These are phyloP conservation scores for Aphanomyces invadans DNA, from an alignment of 352 stramenopile species.

Conservation along the genomic window DNA sequence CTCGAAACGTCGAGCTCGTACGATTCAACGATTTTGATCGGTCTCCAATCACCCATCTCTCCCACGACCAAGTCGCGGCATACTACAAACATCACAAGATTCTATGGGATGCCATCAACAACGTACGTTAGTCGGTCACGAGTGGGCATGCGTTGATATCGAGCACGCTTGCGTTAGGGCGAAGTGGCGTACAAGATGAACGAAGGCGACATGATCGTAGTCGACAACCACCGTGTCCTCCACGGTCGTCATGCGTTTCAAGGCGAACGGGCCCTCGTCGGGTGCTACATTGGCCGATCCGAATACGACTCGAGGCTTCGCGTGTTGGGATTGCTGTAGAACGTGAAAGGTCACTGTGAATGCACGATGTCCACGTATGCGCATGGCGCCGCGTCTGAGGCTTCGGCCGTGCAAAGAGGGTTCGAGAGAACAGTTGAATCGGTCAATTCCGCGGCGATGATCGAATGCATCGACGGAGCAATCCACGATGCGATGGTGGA, in stretches of 20 bases:
- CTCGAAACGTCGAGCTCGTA: slow-evolving; percentile 68
- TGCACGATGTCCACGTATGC: too few species aligned
- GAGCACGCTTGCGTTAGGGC: too few species aligned
- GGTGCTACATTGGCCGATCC: slow-evolving; percentile 81
- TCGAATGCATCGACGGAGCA: too few species aligned
- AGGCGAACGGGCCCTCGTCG: slow-evolving; percentile 70
- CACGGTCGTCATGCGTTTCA: slow-evolving; percentile 74
- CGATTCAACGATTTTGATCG: slow-evolving; percentile 87
- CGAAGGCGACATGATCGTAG: slow-evolving; percentile 75
- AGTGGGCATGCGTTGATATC: too few species aligned
- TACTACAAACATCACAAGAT: slow-evolving; percentile 73
- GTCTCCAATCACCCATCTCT: slow-evolving; percentile 67
- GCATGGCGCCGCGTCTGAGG: too few species aligned
- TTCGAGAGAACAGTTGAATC: too few species aligned
- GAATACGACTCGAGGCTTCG: slow-evolving; percentile 82
- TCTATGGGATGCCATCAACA: slow-evolving; percentile 51
- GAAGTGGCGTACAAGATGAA: slow-evolving; percentile 38
- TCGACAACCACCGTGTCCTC: slow-evolving; percentile 84
- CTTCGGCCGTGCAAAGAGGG: too few species aligned
- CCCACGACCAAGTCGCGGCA: slow-evolving; percentile 51
- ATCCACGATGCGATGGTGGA: too few species aligned
- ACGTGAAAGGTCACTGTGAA: too few species aligned
- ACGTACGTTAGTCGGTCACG: slow-evolving; percentile 30
- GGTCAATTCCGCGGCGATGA: too few species aligned
- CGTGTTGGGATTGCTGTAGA: slow-evolving; percentile 76